These are phyloP conservation scores for Kwoniella sp. DNA, from an alignment of 768 basidiomycete species.

Conservation along the genomic window DNA sequence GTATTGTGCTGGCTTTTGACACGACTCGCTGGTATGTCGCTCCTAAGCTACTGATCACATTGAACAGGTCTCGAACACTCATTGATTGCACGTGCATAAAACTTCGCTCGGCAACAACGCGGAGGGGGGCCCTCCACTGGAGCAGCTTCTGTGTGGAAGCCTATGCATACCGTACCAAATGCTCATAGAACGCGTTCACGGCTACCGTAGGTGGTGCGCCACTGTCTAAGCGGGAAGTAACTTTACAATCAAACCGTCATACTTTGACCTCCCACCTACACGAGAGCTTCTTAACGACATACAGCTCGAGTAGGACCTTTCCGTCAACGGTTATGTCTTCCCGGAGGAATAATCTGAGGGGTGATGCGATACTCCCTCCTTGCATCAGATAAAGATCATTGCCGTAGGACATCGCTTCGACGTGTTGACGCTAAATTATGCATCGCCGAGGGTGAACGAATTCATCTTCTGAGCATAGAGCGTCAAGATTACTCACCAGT, in stretches of 20 bases:
- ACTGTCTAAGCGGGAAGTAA: too few species aligned
- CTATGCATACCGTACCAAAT: too few species aligned
- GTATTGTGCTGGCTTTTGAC: too few species aligned
- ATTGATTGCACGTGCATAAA: too few species aligned
- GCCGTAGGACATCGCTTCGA: conserved; percentile 1
- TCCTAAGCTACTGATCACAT: too few species aligned
- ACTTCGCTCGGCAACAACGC: too few species aligned
- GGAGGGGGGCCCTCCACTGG: too few species aligned
- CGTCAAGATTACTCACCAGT: background rate
- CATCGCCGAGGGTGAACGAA: conserved; percentile 1
- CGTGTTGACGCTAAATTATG: conserved; percentile 12
- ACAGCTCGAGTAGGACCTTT: background rate
- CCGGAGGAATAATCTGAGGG: conserved; percentile 24
- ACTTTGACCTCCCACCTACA: background rate
- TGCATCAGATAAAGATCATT: conserved; percentile 2
- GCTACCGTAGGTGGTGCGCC: too few species aligned
- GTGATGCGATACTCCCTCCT: conserved; percentile 28
- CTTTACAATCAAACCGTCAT: background rate
- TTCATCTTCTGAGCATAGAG: background rate
- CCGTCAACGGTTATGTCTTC: conserved; percentile 6
- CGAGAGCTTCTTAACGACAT: background rate
- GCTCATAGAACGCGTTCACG: too few species aligned
- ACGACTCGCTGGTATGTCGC: too few species aligned
- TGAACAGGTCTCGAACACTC: too few species aligned
- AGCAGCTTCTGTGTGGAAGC: too few species aligned